These are phyloP conservation scores for Leishmania amazonensis DNA, from an alignment of 208 protist genomes.

Conservation along the genomic window DNA sequence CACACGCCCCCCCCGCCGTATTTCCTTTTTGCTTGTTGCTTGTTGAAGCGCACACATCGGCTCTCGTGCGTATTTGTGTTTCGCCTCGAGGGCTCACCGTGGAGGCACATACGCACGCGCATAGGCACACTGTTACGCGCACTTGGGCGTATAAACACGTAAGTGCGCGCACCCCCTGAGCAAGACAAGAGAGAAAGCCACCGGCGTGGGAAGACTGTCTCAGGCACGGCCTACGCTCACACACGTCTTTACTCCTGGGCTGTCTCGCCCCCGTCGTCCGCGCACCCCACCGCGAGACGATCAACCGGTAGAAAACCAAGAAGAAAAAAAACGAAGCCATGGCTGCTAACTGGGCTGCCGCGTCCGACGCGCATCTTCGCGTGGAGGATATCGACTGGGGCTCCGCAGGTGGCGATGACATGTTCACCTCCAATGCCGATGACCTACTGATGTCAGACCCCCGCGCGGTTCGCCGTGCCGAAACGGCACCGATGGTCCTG, in stretches of 20 bases:
- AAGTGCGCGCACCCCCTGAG: neutral
- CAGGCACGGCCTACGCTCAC: neutral
- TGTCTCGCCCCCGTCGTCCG: neutral
- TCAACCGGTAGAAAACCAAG: neutral
- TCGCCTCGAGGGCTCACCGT: neutral
- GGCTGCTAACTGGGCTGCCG: slow-evolving; percentile 20
- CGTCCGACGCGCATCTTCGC: slow-evolving; percentile 16
- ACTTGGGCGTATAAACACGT: neutral
- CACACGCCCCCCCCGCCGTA: neutral
- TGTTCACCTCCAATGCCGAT: slow-evolving; percentile 39
- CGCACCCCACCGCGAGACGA: neutral
- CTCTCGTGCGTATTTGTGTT: neutral
- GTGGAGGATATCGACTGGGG: slow-evolving; percentile 46
- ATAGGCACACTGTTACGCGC: neutral
- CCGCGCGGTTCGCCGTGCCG: slow-evolving; percentile 65
- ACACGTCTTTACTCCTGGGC: neutral
- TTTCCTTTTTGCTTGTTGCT: too few relatives aligned
- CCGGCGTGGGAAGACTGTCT: neutral
- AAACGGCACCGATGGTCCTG: slow-evolving; percentile 81
- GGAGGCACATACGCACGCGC: too few relatives aligned
- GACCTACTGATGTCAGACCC: slow-evolving; percentile 54
- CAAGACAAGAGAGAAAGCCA: neutral
- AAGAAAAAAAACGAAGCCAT: neutral
- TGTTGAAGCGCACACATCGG: too few relatives aligned
- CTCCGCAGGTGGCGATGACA: slow-evolving; percentile 34